Evolutionary conservation across 306 rosid genomes (phyloP), one percentile per base, ranked within the genome.

Genomic region (Carpinus fangiana): DNA sequence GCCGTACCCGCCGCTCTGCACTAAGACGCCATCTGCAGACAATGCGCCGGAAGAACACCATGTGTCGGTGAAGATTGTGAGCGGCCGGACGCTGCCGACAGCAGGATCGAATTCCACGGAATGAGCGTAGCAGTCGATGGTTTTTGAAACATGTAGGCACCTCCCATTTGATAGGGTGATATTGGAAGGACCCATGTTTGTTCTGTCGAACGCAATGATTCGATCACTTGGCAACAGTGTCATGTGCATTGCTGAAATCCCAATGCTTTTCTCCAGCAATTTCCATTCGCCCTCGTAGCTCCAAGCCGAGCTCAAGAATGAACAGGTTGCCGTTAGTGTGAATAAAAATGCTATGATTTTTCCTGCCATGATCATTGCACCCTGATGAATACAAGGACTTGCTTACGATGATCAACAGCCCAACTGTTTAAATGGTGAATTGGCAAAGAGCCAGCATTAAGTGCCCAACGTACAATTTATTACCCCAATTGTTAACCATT

Each of bases 211-310:
- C 26, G 71, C 41, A 28, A 83, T 70, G 69, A 83, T 55, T 50
- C 23, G 53, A 57, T 74, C 74, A 74, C 79, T 79, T 2, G 86
- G 86, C 21, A 83, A 51, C 62, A 83, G 45, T n/a, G 86, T 83
- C 86, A 83, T 83, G 79, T 83, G 86, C 86, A 83, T 83, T 62
- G 86, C 83, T 2, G 86, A 83, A 45, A 83, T 53, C 70, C 86
- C 86, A 17, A 83, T 75, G 69, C 80, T 83, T 48, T 23, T 70
- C 80, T 79, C 79, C 71, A 83, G 47, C 38, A 83, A 53, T 73
- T 59, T 61, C 86, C 86, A 83, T 46, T 62, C 31, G 14, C 83
- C 80, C 0, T 23, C 36, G 12, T 61, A 46, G 51, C 52, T 67
- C 50, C 14, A 50, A 10, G 21, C 54, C 10, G 52, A 20, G 61